Base-by-base conservation (phyloP, 768 basidiomycete genomes). In the Panaeolus papilionaceus region DNA sequence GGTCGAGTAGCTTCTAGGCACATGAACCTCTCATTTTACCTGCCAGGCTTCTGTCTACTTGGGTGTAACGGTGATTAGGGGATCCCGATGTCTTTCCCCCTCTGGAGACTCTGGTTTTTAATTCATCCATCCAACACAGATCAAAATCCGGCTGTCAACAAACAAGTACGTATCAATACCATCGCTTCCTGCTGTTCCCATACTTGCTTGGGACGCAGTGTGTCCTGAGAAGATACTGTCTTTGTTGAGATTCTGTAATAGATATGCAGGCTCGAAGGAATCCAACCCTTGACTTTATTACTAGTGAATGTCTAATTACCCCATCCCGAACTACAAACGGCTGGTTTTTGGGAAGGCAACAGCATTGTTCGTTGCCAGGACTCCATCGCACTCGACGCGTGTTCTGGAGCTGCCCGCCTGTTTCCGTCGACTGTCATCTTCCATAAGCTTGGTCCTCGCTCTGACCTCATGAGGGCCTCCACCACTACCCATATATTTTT, bases 231-330 rank as follows among this genome's bases (percentile, higher is more conserved):
- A 58, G 4, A 58, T 33, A 6, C 20, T 23, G 47, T 49, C 54
- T n/a, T 4, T 16, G 20, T 51, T 4, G 49, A 51, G 20, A 51
- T 51, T 20, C 5, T 51, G 49, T 8, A 51, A 26, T 51, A 37
- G 26, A 58, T 58, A 23, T 58, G 54, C 11, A 58, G 26, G 28
- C 28, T 12, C 33, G 33, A 33, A 4, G 5, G 16, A 58, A 16
- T 28, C 14, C 54, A 33, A 58, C 54, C 54, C 54, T 58, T 58
- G 26, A 37, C 28, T 58, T 58, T 16, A 58, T 58, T 58, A 58
- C 54, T 58, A 28, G 12, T 58, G 26, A 0, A 23, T 58, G 54
- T 58, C 54, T 14, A 33, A 9, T 4, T 33, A 33, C 33, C 33
- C 54, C 54, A 12, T 58, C 28, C 54, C 54, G 14, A 33, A 28